These are phyloP conservation scores for Pestalotiopsis sp. DNA, from an alignment of 2,329 filamentous ascomycete species.

Conservation along the genomic window DNA sequence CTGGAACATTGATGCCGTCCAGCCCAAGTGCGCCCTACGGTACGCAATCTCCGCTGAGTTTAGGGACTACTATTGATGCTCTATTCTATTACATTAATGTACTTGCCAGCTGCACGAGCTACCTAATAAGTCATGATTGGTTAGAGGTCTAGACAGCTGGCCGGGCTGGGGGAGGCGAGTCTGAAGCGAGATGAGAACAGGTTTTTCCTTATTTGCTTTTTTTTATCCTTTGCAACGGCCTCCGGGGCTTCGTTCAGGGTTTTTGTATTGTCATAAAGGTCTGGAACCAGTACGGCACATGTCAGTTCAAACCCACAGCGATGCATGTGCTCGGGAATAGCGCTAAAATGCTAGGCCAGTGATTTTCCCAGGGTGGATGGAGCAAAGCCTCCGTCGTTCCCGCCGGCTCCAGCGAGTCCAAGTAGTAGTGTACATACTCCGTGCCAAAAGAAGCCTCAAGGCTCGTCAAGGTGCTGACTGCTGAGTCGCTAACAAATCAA, in stretches of 20 bases:
- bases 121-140: too few species aligned
- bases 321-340: neutral
- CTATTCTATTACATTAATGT: too few species aligned
- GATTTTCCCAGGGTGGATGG: conserved; percentile 5
- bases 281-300: neutral
- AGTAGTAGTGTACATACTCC: neutral
- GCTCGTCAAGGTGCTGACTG: neutral
- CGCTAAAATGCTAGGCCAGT: neutral
- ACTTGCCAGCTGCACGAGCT: too few species aligned
- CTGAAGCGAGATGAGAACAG: too few species aligned
- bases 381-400: conserved; percentile 3
- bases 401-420: neutral
- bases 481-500: neutral
- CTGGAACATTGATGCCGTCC: neutral
- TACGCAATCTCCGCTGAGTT: neutral
- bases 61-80: neutral
- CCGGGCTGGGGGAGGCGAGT: too few species aligned
- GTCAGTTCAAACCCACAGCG: neutral
- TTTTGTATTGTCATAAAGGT: neutral
- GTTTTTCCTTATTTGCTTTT: too few species aligned
- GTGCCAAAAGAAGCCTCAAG: neutral
- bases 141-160: too few species aligned
- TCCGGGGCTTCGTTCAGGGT: too few species aligned
- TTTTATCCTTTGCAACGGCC: too few species aligned
- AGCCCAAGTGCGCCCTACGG: neutral